A percentile compares a stretch with the other conserved stretches of the same genome.
Evolutionary conservation across 73 alveolate species (phyloP).

Genomic region (Paramecium caudatum): DNA sequence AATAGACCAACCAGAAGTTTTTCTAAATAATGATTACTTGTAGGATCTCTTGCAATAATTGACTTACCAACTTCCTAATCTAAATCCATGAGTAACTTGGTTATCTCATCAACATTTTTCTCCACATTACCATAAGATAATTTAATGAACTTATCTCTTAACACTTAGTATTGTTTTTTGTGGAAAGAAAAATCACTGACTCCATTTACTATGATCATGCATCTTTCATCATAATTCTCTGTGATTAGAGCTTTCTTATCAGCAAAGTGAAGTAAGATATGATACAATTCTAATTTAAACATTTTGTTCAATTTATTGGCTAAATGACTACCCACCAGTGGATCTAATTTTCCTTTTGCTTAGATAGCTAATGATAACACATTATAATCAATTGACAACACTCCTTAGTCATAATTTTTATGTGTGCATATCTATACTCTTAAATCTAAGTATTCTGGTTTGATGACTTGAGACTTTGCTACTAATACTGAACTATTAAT

Average conservation of each 20-base stretch:
- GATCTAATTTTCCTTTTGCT: constrained; percentile 75
- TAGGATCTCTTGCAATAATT: constrained; percentile 77
- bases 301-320: constrained; percentile 64
- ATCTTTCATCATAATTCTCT: constrained; percentile 72
- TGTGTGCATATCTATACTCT: not conserved
- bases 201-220: constrained; percentile 46
- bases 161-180: not conserved
- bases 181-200: constrained; percentile 58
- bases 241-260: constrained; percentile 68
- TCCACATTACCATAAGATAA: constrained; percentile 62
- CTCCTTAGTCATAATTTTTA: not conserved
- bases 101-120: constrained; percentile 61
- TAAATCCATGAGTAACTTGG: constrained; percentile 59
- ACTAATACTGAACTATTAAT: constrained; percentile 60
- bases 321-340: constrained; percentile 56
- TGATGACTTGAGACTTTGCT: constrained; percentile 4
- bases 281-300: constrained; percentile 52
- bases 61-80: constrained; percentile 68
- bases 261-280: constrained; percentile 65
- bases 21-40: constrained; percentile 72
- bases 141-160: constrained; percentile 55
- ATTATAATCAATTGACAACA: constrained; percentile 10
- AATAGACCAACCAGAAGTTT: constrained; percentile 73
- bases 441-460: constrained; percentile 54
- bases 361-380: constrained; percentile 66